Evolutionary conservation across 176 grass and related monocot genomes (phyloP).

Genomic region (Triticum turgidum): DNA sequence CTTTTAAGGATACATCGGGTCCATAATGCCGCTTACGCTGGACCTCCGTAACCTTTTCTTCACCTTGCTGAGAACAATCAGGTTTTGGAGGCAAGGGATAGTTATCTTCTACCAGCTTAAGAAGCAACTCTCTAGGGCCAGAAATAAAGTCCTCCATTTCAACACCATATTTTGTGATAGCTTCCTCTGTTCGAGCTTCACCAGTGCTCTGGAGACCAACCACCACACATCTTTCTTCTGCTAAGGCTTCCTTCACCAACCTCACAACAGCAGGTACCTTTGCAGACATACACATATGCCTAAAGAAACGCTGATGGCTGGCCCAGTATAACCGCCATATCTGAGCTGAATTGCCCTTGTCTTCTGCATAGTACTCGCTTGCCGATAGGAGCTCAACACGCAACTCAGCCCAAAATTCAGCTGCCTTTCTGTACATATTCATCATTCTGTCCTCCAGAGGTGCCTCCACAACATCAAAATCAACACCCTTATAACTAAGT

Average conservation of each 20-base stretch:
- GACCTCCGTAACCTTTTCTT: constrained; percentile 69
- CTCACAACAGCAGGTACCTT: constrained; percentile 86
- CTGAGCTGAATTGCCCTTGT: constrained; percentile 71
- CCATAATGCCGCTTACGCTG: constrained; percentile 73
- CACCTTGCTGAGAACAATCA: constrained; percentile 57
- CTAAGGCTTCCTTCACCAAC: constrained; percentile 78
- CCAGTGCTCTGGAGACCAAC: constrained; percentile 98
- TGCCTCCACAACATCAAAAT: constrained; percentile 91
- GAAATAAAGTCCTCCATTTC: constrained; percentile 97
- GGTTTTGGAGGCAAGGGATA: constrained; percentile 83
- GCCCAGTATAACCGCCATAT: constrained; percentile 95
- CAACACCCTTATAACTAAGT: constrained; percentile 84
- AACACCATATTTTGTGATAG: constrained; percentile 88
- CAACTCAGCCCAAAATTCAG: constrained; percentile 91
- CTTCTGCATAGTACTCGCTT: constrained; percentile 71
- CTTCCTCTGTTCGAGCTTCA: constrained; percentile 96
- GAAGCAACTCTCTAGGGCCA: constrained; percentile 89
- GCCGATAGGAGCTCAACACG: constrained; percentile 90
- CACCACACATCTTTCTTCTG: constrained; percentile 84
- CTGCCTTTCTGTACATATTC: constrained; percentile 92
- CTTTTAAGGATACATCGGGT: constrained; percentile 68
- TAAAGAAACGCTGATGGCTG: constrained; percentile 99
- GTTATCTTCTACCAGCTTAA: constrained; percentile 96
- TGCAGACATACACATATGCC: constrained; percentile 96
- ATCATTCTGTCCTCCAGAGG: constrained; percentile 88